Evolutionary conservation across 805 yeast species (phyloP), one percentile per base, ranked within the genome.

Genomic region (Saccharomycopsis schoenii): DNA sequence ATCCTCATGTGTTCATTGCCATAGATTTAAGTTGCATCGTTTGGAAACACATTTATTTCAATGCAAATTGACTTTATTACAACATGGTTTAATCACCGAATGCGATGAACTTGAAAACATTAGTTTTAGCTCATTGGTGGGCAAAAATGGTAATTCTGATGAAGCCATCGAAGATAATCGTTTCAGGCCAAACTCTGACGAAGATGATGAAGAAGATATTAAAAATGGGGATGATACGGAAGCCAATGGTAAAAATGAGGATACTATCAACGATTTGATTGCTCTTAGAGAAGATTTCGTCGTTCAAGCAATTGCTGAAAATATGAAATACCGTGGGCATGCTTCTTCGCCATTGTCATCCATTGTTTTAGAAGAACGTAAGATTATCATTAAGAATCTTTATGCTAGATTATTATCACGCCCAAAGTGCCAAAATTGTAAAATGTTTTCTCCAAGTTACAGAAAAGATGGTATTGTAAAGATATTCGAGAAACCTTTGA

Each of bases 381-480:
- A 93, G 71, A 71, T 71, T 11, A 73, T 83, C 60, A 78, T 90
- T 65, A 86, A 84, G 61, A 90, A 86, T 41, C 86, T 92, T 68
- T 89, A 91, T 77, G 83, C 82, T 68, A 82, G 82, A 67, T 73
- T 92, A 57, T 75, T 89, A 65, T 73, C 87, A 56, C 83, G 97
- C 73, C 85, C 91, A 60, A 88, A 85, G 73, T 94, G 99, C 81
- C 96, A 89, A 69, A 91, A 92, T 74, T 94, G 99, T 81, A 89
- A 91, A 54, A 89, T 92, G 96, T 89, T 79, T 73, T 90, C 97
- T 55, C 98, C 99, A 60, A 79, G 86, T 41, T 93, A 86, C 78
- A 84, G 99, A 76, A 93, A 92, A 69, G 99, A 94, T 71, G 99
- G 99, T 0, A 86, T 84, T 70, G 82, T 92, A 64, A 94, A 96